Evolutionary conservation across 306 rosid genomes (phyloP).

Genomic region (Argentina anserina): DNA sequence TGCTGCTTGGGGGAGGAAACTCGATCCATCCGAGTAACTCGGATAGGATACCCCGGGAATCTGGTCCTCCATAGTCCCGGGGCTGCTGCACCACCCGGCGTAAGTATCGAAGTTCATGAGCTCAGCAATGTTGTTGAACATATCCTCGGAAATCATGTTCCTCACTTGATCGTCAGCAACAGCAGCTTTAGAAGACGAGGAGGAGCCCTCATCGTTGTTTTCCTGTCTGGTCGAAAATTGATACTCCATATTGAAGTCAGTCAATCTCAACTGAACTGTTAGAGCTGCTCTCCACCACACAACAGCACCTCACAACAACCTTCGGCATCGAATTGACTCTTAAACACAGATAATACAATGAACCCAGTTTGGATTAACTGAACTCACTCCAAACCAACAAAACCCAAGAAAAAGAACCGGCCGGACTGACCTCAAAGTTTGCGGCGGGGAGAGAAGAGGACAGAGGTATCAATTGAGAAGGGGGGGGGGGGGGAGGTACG

Average conservation of each 20-base stretch:
- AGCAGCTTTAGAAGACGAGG: constrained; percentile 33
- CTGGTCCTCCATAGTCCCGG: constrained; percentile 47
- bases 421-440: no score
- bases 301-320: constrained; percentile 4
- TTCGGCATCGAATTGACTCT: neutral
- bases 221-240: constrained; percentile 43
- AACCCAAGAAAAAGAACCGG: no score
- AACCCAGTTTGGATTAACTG: no score
- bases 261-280: constrained; percentile 6
- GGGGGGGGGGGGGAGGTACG: no score
- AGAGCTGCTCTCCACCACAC: constrained; percentile 21
- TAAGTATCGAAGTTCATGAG: constrained; percentile 58
- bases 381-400: no score
- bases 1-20: no score
- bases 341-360: no score
- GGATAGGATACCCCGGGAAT: no score
- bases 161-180: constrained; percentile 36
- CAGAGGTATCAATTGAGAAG: no score
- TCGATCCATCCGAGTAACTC: no score
- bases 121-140: constrained; percentile 51
- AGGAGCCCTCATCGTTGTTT: constrained; percentile 40
- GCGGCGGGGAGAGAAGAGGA: no score
- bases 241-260: constrained; percentile 43
- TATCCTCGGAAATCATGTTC: constrained; percentile 42
- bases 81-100: constrained; percentile 53